Evolutionary conservation across 306 rosid species (phyloP), one percentile per base, ranked within the genome.

Genomic region (Vigna unguiculata): DNA sequence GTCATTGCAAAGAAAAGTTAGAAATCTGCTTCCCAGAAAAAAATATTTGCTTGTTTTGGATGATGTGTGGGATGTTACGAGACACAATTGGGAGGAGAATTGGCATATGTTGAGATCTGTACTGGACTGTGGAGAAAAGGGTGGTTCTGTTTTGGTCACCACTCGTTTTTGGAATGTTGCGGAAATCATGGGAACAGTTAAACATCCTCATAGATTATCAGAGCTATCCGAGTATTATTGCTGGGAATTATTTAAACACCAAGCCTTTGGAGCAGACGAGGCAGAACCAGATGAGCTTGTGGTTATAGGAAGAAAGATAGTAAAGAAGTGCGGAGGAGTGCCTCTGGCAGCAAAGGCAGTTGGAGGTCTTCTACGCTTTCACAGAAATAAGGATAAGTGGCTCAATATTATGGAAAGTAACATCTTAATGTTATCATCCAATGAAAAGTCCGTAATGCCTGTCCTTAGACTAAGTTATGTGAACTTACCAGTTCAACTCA

Each of bases 41-140:
- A 79, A 45, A 11, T 79, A 74, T 45, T 69, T 79, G 34, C 78
- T 83, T 34, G 88, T 88, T 19, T 45, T 88, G 28, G 90, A 88
- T 54, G 90, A 84, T 11, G 80, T 88, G 7, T 86, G 90, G 87
- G 81, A 84, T 34, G 87, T 82, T 1, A 13, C n/a, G n/a, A n/a
- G n/a, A n/a, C n/a, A n/a, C n/a, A n/a, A n/a, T n/a, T n/a, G 72
- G 15, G 78, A 69, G 16, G 75, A 68, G 1, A 59, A 78, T 12
- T 86, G 88, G 83, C 74, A 58, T 13, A 51, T 16, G 38, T 20
- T 88, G 78, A 86, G 40, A 30, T 20, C 15, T 36, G 41, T 58
- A 1, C 21, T 88, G 81, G 52, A 14, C 1, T 82, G 81, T 70
- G 88, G 85, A 2, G 59, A 77, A 5, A 57, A 46, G 7, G 88